Evolutionary conservation across 176 grass and related monocot species (phyloP), one percentile per base, ranked within the genome.

Genomic region (Eleusine indica): DNA sequence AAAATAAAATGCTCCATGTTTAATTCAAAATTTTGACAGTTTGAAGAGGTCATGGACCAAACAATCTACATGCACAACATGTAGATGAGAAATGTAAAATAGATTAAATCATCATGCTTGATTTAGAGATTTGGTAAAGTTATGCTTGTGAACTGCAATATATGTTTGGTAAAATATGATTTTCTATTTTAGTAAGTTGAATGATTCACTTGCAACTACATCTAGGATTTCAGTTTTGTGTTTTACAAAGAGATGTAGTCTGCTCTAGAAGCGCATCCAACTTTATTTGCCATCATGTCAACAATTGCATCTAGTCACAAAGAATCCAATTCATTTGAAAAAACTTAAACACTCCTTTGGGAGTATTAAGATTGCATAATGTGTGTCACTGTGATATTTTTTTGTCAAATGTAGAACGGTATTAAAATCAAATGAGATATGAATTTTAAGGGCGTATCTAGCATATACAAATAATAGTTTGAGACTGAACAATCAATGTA

Each of bases 111-210:
- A 29, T 66, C 30, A 16, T 77, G 38, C 14, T 62, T 62, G 37
- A 17, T 77, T 77, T 43, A 21, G 2, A 44, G 19, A 44, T 46
- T 18, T 46, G 0, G 5, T 77, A 4, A 58, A 76, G 42, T 42
- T 11, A 28, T 62, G 37, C 56, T 62, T 77, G 54, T n/a, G 35
- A 75, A 22, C 56, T 41, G n/a, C 32, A 76, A 76, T 60, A 58
- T 41, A 43, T 77, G 19, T 39, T 14, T n/a, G 14, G 32, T 22
- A 42, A 42, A 61, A 43, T 22, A 25, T 10, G 38, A 43, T 77
- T 77, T 6, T 9, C n/a, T 41, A 9, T 11, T 61, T 77, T 13
- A 56, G 9, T 13, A n/a, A 76, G 25, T 75, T 57, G 56, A 75
- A 18, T 57, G 21, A 9, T 4, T 10, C 22, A 13, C 7, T 15